These are phyloP conservation scores for Globisporangium paddicum DNA, from an alignment of 352 stramenopile species.

Conservation along the genomic window DNA sequence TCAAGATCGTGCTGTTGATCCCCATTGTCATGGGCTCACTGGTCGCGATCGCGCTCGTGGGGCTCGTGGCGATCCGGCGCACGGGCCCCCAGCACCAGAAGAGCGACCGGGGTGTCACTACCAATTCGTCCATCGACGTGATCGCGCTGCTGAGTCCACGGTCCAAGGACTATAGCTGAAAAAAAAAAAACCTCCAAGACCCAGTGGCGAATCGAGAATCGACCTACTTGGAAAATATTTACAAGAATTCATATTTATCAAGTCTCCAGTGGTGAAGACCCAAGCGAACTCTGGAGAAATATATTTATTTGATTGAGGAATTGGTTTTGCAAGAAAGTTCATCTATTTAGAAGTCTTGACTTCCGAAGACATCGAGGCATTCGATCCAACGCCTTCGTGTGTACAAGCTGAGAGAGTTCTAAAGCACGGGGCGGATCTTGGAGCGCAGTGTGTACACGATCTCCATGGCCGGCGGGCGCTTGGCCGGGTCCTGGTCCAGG, in stretches of 20 bases:
- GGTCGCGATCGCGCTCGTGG: constrained; percentile 3
- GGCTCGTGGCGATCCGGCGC: neutral
- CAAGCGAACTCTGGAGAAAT: too few species aligned
- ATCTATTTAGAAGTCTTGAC: too few species aligned
- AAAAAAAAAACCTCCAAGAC: too few species aligned
- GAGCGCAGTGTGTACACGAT: constrained; percentile 43
- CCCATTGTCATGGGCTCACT: constrained; percentile 6
- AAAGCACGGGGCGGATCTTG: constrained; percentile 33
- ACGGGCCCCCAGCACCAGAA: neutral
- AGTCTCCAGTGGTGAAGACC: too few species aligned
- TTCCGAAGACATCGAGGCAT: too few species aligned
- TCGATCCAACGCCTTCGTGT: too few species aligned
- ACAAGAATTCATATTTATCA: too few species aligned
- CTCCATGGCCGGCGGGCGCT: constrained; percentile 37
- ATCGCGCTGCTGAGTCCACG: neutral
- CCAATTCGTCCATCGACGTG: constrained; percentile 1
- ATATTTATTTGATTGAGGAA: too few species aligned
- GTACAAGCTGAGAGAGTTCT: neutral
- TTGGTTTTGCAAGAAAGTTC: too few species aligned
- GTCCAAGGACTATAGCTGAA: neutral
- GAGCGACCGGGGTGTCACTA: neutral
- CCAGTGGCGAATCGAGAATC: too few species aligned
- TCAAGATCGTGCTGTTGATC: constrained; percentile 6
- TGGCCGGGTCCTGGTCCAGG: constrained; percentile 31
- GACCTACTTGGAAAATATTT: too few species aligned